phyloP scores from a whole-genome alignment of 192 early-diverging fungal genomes.

The Backusella westeae region DNA sequence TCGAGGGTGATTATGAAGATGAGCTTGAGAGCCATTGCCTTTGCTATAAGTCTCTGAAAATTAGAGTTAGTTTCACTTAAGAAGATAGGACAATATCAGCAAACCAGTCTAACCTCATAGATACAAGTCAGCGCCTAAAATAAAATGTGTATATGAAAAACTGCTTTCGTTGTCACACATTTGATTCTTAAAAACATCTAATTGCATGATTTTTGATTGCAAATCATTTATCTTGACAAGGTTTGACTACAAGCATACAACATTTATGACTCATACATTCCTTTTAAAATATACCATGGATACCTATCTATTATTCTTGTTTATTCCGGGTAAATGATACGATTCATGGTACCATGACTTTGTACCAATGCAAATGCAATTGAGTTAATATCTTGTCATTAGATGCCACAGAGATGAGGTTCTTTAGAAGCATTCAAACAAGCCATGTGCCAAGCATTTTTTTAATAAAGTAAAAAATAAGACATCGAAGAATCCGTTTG shows the following conservation, averaged over 20 bases:
- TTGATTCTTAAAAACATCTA: not conserved
- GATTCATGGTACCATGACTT: not conserved
- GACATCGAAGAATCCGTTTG: not conserved
- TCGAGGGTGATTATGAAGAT: not conserved
- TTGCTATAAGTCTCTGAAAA: not conserved
- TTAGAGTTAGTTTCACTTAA: not conserved
- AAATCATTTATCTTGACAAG: not conserved
- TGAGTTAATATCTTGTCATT: not conserved
- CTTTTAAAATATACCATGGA: not conserved
- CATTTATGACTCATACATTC: not conserved
- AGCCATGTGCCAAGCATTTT: not conserved
- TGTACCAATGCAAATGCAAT: not conserved
- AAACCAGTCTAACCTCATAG: not conserved
- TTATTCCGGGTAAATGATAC: not conserved
- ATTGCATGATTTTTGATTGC: not conserved
- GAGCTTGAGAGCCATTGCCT: not conserved
- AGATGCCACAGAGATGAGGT: not conserved
- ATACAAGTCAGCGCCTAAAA: not conserved
- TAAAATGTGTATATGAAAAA: not conserved
- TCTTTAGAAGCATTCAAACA: not conserved
- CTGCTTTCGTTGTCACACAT: not conserved
- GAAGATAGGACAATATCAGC: too few species aligned
- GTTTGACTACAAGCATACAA: not conserved
- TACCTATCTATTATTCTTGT: not conserved
- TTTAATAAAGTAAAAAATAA: not conserved